These are phyloP conservation scores for Tanacetum coccineum DNA, from an alignment of 129 eudicot species.

Conservation along the genomic window DNA sequence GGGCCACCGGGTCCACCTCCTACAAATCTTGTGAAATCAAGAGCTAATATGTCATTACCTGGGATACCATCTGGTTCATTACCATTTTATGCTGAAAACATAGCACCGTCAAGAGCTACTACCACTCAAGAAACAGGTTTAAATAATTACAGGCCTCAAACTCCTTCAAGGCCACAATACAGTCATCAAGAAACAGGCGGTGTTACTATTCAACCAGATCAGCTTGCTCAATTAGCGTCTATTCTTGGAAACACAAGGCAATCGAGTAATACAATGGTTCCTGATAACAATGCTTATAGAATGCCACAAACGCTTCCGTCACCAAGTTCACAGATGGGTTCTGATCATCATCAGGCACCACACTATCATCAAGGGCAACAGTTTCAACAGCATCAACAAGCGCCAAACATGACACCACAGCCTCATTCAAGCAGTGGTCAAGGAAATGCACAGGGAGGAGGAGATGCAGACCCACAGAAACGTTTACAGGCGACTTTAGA, in stretches of 20 bases:
- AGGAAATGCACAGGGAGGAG: constrained; percentile 47
- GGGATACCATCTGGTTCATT: constrained; percentile 33
- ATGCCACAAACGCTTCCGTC: constrained; percentile 35
- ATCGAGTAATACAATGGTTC: constrained; percentile 20
- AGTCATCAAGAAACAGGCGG: constrained; percentile 31
- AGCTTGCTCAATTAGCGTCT: constrained; percentile 68
- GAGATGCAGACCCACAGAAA: constrained; percentile 75
- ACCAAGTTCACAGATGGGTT: constrained; percentile 34
- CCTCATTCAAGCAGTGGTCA: constrained; percentile 29
- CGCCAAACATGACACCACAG: constrained; percentile 21
- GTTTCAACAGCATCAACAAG: constrained; percentile 46
- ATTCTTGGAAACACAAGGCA: constrained; percentile 65
- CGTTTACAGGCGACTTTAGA: constrained; percentile 89
- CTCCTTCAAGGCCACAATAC: constrained; percentile 21
- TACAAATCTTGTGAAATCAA: constrained; percentile 42
- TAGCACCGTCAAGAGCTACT: constrained; percentile 26
- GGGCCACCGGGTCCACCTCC: constrained; percentile 21
- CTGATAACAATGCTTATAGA: constrained; percentile 38
- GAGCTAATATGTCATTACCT: constrained; percentile 27
- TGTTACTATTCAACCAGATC: constrained; percentile 49
- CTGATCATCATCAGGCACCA: constrained; percentile 36
- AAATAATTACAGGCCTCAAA: constrained; percentile 31
- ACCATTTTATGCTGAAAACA: constrained; percentile 39
- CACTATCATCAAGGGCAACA: constrained; percentile 45
- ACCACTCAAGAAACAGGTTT: constrained; percentile 31